These are phyloP conservation scores for Monosporascus sp. DNA, from an alignment of 2,329 filamentous ascomycete species.

Conservation along the genomic window DNA sequence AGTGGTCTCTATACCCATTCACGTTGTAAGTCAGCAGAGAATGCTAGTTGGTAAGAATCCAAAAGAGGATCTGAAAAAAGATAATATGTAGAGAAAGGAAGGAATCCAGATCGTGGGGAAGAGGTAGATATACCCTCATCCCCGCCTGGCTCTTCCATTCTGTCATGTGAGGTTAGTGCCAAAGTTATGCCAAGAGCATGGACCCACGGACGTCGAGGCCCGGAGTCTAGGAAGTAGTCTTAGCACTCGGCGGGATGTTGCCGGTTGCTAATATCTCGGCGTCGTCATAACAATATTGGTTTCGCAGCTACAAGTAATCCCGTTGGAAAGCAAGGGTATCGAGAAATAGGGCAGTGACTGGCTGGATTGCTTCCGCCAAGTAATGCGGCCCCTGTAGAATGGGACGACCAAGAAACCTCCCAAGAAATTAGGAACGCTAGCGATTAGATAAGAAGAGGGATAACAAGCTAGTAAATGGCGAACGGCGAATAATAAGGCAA, in stretches of 20 bases:
- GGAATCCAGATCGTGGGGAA: background rate
- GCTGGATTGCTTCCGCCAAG: background rate
- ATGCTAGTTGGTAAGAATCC: conserved; percentile 1
- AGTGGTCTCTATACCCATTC: conserved; percentile 29
- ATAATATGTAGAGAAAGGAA: background rate
- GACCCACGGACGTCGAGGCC: background rate
- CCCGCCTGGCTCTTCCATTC: background rate
- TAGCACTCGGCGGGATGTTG: background rate
- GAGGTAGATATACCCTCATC: conserved; percentile 1
- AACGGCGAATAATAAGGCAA: too few relatives aligned
- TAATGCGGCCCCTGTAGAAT: background rate
- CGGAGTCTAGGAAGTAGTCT: background rate
- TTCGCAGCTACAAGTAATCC: background rate
- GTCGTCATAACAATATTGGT: background rate
- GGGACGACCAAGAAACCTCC: background rate
- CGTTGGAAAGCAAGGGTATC: background rate
- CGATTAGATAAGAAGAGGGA: too few relatives aligned
- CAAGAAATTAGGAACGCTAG: background rate
- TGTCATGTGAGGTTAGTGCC: conserved; percentile 2
- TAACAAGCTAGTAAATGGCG: too few relatives aligned
- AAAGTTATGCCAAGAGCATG: conserved; percentile 1
- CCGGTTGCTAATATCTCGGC: background rate
- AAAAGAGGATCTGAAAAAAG: conserved; percentile 5
- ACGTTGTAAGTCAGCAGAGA: conserved; percentile 14
- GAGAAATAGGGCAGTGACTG: background rate